Percentiles rank a stretch among this genome's conserved stretches.
Conservation (phyloP, 2,329 filamentous ascomycete genomes). For the Teratosphaeria zuluensis region DNA sequence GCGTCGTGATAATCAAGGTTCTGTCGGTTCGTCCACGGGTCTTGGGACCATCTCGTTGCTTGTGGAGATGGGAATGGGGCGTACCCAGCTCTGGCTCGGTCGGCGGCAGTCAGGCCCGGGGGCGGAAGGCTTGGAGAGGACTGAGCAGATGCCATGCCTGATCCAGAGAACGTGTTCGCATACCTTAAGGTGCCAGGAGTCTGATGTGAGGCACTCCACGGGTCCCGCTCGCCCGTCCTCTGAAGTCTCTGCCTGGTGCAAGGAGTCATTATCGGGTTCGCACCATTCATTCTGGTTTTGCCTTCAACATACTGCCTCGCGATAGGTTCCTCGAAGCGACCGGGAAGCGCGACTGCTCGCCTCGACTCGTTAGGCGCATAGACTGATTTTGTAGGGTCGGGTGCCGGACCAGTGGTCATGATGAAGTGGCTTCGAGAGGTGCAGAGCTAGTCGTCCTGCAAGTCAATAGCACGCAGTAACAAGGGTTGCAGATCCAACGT, state of each 20-base stretch:
- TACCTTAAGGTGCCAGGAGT: slow-evolving; percentile 18
- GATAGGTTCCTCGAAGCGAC: slow-evolving; percentile 11
- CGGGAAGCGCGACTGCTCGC: slow-evolving; percentile 6
- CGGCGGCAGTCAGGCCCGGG: slow-evolving; percentile 14
- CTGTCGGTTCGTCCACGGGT: slow-evolving; percentile 19
- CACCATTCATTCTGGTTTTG: not conserved
- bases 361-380: slow-evolving; percentile 19
- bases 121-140: slow-evolving; percentile 17
- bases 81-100: slow-evolving; percentile 8
- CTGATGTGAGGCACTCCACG: slow-evolving; percentile 18
- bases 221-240: slow-evolving; percentile 15
- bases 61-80: slow-evolving; percentile 14
- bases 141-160: slow-evolving; percentile 12
- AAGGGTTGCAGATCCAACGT: slow-evolving; percentile 4
- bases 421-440: not conserved
- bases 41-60: slow-evolving; percentile 18
- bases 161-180: slow-evolving; percentile 12
- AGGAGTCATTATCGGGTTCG: not conserved
- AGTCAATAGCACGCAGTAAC: slow-evolving; percentile 2
- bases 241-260: slow-evolving; percentile 18
- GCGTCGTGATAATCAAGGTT: slow-evolving; percentile 15
- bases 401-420: slow-evolving; percentile 10
- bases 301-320: slow-evolving; percentile 11
- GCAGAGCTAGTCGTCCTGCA: not conserved
- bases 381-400: slow-evolving; percentile 6